These are phyloP conservation scores for Coemansia aciculifera DNA, from an alignment of 192 early-diverging fungal species.

Conservation along the genomic window DNA sequence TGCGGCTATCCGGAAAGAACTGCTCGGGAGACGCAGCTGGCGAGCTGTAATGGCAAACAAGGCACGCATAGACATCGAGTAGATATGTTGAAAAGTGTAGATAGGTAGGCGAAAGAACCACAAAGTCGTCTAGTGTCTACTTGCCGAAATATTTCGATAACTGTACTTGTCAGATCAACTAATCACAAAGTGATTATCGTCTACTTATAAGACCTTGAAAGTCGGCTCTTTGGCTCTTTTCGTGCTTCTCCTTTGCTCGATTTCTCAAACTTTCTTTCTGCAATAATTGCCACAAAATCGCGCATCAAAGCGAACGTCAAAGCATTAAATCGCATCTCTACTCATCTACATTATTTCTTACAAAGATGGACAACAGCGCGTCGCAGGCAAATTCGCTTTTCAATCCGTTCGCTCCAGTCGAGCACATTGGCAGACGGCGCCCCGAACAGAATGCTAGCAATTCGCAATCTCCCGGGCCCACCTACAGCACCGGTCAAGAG, in stretches of 20 bases:
- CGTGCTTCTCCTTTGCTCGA: too few species aligned
- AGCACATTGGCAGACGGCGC: slow-evolving; percentile 24
- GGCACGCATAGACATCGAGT: background rate
- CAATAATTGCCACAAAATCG: background rate
- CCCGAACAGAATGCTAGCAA: slow-evolving; percentile 17
- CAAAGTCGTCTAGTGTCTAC: background rate
- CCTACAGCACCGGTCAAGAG: slow-evolving; percentile 11
- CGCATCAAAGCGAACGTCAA: background rate
- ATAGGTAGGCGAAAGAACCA: background rate
- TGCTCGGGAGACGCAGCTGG: background rate
- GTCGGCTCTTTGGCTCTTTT: too few species aligned
- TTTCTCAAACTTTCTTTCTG: background rate
- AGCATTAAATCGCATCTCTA: slow-evolving; percentile 1
- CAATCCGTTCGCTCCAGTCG: slow-evolving; percentile 23
- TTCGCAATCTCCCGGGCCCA: slow-evolving; percentile 31
- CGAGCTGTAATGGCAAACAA: background rate
- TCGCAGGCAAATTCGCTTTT: slow-evolving; percentile 32
- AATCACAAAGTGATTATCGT: background rate
- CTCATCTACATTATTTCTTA: background rate
- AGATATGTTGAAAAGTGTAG: background rate
- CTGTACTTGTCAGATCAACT: background rate
- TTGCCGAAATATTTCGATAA: background rate
- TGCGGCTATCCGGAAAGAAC: background rate
- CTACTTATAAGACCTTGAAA: background rate
- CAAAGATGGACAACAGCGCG: slow-evolving; percentile 29